Percentiles rank a stretch among this genome's conserved stretches.
Evolutionary conservation across 371 early-diverging fungal genomes (phyloP).

Genomic region (Apophysomyces variabilis): DNA sequence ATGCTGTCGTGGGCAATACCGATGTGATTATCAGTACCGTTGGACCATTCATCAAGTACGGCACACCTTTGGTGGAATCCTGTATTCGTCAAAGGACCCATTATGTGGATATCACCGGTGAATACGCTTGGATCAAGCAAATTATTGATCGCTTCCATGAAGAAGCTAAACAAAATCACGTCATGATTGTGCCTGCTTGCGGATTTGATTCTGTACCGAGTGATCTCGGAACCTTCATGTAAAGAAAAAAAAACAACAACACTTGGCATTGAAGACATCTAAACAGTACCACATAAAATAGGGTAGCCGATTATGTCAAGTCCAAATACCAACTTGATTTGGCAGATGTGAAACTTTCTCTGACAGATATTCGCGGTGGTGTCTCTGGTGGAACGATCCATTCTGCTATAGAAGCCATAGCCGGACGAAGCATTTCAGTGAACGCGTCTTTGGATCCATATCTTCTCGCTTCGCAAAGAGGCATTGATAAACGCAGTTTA

Average conservation of each 20-base stretch:
- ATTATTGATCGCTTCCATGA: conserved; percentile 74
- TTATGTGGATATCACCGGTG: conserved; percentile 94
- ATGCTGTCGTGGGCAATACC: conserved; percentile 63
- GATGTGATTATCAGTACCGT: conserved; percentile 86
- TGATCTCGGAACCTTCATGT: conserved; percentile 72
- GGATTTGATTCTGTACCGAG: conserved; percentile 94
- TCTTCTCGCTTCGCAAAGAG: conserved; percentile 34
- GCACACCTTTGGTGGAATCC: conserved; percentile 78
- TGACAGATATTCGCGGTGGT: conserved; percentile 53
- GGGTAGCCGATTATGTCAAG: conserved; percentile 57
- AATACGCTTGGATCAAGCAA: conserved; percentile 69
- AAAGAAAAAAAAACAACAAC: conserved; percentile 16
- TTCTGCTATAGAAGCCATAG: conserved; percentile 40
- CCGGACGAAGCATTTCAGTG: conserved; percentile 15
- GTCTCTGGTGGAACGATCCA: conserved; percentile 68
- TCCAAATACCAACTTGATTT: conserved; percentile 52
- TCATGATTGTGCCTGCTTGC: conserved; percentile 82
- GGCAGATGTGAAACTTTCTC: conserved; percentile 61
- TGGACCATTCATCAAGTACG: conserved; percentile 66
- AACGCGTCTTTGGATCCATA: conserved; percentile 45
- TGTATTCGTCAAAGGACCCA: conserved; percentile 84
- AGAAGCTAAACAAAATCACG: conserved; percentile 64
- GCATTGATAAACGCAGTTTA: conserved; percentile 36
- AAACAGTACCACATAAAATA: conserved; percentile 8
- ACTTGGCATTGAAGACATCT: background rate